Base-by-base conservation (phyloP, 306 rosid genomes). In the Spatholobus suberectus region DNA sequence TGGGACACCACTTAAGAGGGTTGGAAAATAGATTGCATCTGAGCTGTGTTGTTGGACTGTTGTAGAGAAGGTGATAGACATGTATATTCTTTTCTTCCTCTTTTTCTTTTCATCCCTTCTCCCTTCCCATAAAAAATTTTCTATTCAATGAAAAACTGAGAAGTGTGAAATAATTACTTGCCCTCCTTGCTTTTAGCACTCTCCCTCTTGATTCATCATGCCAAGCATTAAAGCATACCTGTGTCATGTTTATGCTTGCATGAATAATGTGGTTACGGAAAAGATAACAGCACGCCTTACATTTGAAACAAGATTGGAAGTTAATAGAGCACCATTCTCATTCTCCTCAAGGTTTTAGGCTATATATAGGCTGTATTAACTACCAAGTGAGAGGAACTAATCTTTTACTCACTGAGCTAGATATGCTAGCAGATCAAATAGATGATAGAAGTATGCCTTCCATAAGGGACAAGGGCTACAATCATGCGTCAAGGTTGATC, bases 1-100 rank as follows among this genome's bases (percentile, higher is more conserved):
- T 96, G 85, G 99, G 99, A 66, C 99, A 96, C 84, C 99, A 94
- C 89, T 85, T 96, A 62, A 89, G 97, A 86, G 98, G 99, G 82
- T 92, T 96, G 94, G 99, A 96, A 87, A 96, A 96, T 79, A 89
- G 99, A 81, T 83, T 96, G 81, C 97, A 96, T 78, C 87, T 96
- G 27, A 94, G 94, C 75, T 96, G 98, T 81, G 99, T 88, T 40
- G 97, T 96, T 71, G 97, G 98, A 77, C 82, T 94, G 81, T 88
- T 96, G 82, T 96, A 87, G 85, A 84, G 87, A 78, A 73, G 81
- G 58, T 77, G 59, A 79, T 84, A 87, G 44, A 74, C 82, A 67
- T 92, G 97, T 88, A 90, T 80, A 90, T 91, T 87, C 90, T 89
- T 79, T 82, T 87, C 89, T 43, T 74, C 79, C 70, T 59, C 73